A percentile compares a stretch with the other conserved stretches of the same genome.
Conservation (phyloP, 768 basidiomycete species). For the Termitomyces sp. region DNA sequence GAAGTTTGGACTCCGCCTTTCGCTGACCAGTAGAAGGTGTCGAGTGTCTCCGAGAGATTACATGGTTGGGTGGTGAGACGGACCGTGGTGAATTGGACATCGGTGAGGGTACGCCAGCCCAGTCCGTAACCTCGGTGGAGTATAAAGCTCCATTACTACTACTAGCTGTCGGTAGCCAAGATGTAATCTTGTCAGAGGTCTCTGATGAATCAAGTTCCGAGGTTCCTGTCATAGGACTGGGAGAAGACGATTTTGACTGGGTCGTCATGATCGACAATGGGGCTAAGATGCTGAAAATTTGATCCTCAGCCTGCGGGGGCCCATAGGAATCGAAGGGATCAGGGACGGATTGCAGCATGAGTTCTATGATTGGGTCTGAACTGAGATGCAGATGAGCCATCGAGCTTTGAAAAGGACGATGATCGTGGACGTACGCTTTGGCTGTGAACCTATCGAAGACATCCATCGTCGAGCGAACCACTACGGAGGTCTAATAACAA, state of each 20-base stretch:
- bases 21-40: slow-evolving; percentile 42
- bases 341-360: slow-evolving; percentile 85
- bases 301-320: slow-evolving; percentile 81
- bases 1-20: slow-evolving; percentile 67
- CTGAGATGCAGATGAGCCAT: slow-evolving; percentile 32
- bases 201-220: slow-evolving; percentile 38
- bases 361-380: slow-evolving; percentile 88
- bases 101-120: slow-evolving; percentile 49
- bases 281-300: slow-evolving; percentile 90
- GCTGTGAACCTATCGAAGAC: slow-evolving; percentile 85
- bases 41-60: slow-evolving; percentile 47
- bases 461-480: slow-evolving; percentile 88
- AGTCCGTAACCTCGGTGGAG: slow-evolving; percentile 53
- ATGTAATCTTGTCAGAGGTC: slow-evolving; percentile 33
- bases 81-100: slow-evolving; percentile 48
- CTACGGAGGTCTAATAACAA: slow-evolving; percentile 63
- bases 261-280: slow-evolving; percentile 76
- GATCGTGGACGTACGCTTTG: slow-evolving; percentile 64
- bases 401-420: slow-evolving; percentile 10
- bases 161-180: slow-evolving; percentile 52
- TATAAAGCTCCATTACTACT: slow-evolving; percentile 42
- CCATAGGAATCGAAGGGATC: slow-evolving; percentile 95
- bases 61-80: slow-evolving; percentile 42
- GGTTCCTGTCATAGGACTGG: slow-evolving; percentile 56
- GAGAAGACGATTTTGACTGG: slow-evolving; percentile 55